Conservation (phyloP, 116 monocot genomes). For the Phalaenopsis hybrid region DNA sequence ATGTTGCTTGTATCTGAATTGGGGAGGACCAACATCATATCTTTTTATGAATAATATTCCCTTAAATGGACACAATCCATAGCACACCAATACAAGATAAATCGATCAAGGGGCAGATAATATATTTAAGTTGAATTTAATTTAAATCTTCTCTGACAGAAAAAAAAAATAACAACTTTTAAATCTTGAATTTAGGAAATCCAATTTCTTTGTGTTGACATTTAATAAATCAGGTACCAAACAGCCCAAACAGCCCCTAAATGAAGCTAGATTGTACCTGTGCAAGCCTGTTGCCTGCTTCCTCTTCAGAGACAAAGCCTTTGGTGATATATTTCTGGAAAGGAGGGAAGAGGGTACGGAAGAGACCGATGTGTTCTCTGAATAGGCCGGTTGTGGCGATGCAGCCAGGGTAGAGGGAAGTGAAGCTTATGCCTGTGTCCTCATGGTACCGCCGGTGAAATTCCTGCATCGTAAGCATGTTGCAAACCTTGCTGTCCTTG, state of each 20-base stretch:
- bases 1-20: too few relatives aligned
- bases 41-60: too few relatives aligned
- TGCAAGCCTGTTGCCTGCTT: conserved; percentile 83
- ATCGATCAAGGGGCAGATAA: neutral
- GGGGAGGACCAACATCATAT: too few relatives aligned
- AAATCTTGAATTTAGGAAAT: too few relatives aligned
- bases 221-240: too few relatives aligned
- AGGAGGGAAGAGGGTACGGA: conserved; percentile 88
- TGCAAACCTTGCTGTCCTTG: conserved; percentile 99
- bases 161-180: too few relatives aligned
- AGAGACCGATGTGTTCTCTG: conserved; percentile 87
- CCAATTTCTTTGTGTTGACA: too few relatives aligned
- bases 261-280: conserved; percentile 43
- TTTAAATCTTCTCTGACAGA: too few relatives aligned
- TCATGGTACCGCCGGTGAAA: conserved; percentile 92
- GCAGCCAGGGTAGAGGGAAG: conserved; percentile 93
- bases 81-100: too few relatives aligned
- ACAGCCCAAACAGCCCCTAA: too few relatives aligned
- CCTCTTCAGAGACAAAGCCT: conserved; percentile 94
- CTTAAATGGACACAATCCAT: too few relatives aligned
- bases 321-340: conserved; percentile 99
- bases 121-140: too few relatives aligned
- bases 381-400: conserved; percentile 96
- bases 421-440: conserved; percentile 83
- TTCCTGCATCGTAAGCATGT: conserved; percentile 99